Base-by-base conservation (phyloP, 495 filamentous ascomycete genomes). In the Pyrenopolyporus hunteri region DNA sequence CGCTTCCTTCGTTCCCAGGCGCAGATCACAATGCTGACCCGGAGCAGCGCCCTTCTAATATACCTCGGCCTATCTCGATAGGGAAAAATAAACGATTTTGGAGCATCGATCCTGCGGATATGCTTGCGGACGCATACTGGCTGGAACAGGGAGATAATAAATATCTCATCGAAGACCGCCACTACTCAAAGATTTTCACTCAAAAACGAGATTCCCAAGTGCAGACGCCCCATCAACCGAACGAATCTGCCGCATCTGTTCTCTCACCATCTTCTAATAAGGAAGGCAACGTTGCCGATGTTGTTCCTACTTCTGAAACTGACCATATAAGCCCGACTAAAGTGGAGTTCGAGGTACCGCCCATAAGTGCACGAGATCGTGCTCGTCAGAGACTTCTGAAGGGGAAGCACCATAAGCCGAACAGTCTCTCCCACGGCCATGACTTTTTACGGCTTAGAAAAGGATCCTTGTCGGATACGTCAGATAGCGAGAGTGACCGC, bases 81-180 rank as follows among this genome's bases (percentile, higher is more conserved):
- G 61, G 71, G 29, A 88, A 88, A 52, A 72, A 82, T 1, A 85
- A 82, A 63, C 78, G 90, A 36, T 84, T 85, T 57, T 96, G 93
- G 92, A 79, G 78, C 2, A 84, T 89, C 7, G 82, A 84, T 33
- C 88, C 92, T 0, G 85, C 87, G 39, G 92, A 96, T 61, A 82
- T 95, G 65, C 74, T 97, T 16, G 90, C 91, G 1, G 93, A 97
- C 74, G 79, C 86, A 8, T 87, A 89, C 56, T 97, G 93, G 93
- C 76, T 92, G 36, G 89, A 95, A 70, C 86, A 91, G 55, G 83
- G 79, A 17, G 75, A 83, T 45, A 89, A 96, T 68, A 92, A 91
- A 67, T 81, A 76, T 42, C 78, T 89, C 8, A 84, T 95, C 19
- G 87, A 93, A 58, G 87, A 93, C 71, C 83, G 81, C 17, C 77